Base-by-base conservation (phyloP, 306 rosid species). In the Urtica urens region DNA sequence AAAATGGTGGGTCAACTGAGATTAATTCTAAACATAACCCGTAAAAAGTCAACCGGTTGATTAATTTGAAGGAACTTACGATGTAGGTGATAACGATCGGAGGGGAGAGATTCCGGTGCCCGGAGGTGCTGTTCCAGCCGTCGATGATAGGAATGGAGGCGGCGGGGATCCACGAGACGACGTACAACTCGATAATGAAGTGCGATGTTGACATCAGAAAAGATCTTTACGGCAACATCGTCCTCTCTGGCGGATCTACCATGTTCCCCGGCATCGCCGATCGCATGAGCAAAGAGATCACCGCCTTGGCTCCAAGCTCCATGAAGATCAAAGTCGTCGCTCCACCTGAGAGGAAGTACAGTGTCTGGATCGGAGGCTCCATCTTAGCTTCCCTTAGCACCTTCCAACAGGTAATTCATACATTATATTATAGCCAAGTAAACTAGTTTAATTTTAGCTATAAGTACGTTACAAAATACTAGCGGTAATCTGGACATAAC, bases 201-300 rank as follows among this genome's bases (percentile, higher is more conserved):
- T 87, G 96, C 25, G 96, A 87, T 40, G 94, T 87, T n/a, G 94
- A 87, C 50, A 83, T 87, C 19, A 78, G 96, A 72, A 87, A 87
- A 79, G 96, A 88, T 56, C 90, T 88, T 17, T 88, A 88, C 34
- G 96, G 95, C 12, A 88, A 88, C 55, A 88, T 88, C 38, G 96
- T 88, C 30, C 76, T 88, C 62, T 80, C 93, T 58, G 97, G 97
- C 46, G 97, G 97, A 15, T 65, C 97, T 23, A 88, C 95, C 10
- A 83, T 88, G 95, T 88, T 88, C 79, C 80, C 96, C 12, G 95
- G 96, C 46, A 88, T 88, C 74, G 95, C 95, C 72, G 97, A 88
- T 37, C 68, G 97, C 67, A 88, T 88, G 97, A 88, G 90, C 70
- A 88, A 81, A 72, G 97, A 88, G 75, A 88, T 88, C 56, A 67